Percentiles rank a stretch among this genome's conserved stretches.
Conservation (phyloP, 2,329 filamentous ascomycete species). For the Penicillium sp. region DNA sequence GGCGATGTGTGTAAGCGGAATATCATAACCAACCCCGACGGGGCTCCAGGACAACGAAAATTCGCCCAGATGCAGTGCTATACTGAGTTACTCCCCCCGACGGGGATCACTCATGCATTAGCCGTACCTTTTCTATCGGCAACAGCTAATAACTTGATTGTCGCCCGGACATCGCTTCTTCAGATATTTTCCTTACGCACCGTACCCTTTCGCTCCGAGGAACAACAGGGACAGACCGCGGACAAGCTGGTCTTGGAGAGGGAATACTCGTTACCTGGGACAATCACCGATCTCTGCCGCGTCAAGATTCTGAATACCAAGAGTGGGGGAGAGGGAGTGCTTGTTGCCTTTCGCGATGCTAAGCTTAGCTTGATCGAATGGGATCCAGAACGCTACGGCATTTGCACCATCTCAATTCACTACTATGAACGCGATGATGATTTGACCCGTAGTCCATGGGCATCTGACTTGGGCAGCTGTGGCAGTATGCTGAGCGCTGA, state of each 20-base stretch:
- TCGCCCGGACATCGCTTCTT: constrained; percentile 90
- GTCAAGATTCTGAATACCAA: constrained; percentile 74
- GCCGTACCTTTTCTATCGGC: constrained; percentile 76
- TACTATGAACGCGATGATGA: constrained; percentile 98
- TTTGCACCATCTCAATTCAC: constrained; percentile 92
- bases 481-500: constrained; percentile 85
- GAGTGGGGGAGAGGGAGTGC: constrained; percentile 80
- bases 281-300: constrained; percentile 79
- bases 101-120: constrained; percentile 89
- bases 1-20: constrained; percentile 22
- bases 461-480: constrained; percentile 73
- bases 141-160: constrained; percentile 79
- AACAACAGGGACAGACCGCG: constrained; percentile 66
- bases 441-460: constrained; percentile 80
- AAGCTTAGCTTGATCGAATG: constrained; percentile 93
- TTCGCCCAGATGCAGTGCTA: constrained; percentile 83
- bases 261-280: constrained; percentile 83
- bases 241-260: constrained; percentile 83
- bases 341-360: constrained; percentile 86
- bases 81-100: constrained; percentile 91
- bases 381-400: constrained; percentile 78
- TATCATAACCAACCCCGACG: constrained; percentile 3
- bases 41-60: not conserved
- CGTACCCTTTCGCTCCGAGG: constrained; percentile 55
- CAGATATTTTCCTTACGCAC: constrained; percentile 83